A percentile compares a stretch with the other conserved stretches of the same genome.
These are phyloP conservation scores for Emericellopsis terricola DNA, from an alignment of 495 filamentous ascomycete genomes.

Conservation along the genomic window DNA sequence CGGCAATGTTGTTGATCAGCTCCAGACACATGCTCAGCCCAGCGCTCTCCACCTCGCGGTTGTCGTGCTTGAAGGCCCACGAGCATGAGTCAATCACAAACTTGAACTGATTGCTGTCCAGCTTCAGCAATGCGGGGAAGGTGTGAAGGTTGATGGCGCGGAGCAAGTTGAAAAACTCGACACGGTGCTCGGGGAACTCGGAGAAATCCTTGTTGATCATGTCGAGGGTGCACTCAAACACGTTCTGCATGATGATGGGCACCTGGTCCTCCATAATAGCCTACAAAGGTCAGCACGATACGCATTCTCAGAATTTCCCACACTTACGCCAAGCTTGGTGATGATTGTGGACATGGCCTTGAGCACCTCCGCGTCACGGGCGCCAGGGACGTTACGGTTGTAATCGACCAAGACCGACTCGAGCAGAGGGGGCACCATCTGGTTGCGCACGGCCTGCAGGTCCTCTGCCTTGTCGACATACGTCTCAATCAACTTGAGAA, in stretches of 20 bases:
- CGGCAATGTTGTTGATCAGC: conserved; percentile 91
- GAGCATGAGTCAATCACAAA: conserved; percentile 98
- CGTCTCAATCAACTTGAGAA: conserved; percentile 91
- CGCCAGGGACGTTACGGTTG: conserved; percentile 89
- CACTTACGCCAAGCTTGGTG: conserved; percentile 80
- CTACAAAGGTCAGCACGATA: too few relatives aligned
- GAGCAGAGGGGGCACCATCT: conserved; percentile 90
- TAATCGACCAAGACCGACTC: conserved; percentile 93
- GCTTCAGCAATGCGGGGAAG: conserved; percentile 83
- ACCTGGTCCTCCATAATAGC: conserved; percentile 96
- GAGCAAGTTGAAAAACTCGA: conserved; percentile 95
- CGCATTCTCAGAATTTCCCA: conserved; percentile 10
- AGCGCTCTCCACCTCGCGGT: conserved; percentile 90
- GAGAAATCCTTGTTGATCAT: conserved; percentile 99
- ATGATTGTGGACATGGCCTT: conserved; percentile 97
- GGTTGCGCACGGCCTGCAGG: conserved; percentile 74
- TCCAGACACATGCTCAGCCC: conserved; percentile 99
- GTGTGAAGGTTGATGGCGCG: conserved; percentile 92
- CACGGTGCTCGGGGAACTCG: conserved; percentile 93
- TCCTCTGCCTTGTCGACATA: conserved; percentile 98
- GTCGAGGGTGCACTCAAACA: conserved; percentile 94
- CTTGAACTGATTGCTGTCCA: conserved; percentile 92
- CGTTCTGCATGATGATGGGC: conserved; percentile 90
- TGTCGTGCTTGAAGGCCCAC: conserved; percentile 99
- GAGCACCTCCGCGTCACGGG: conserved; percentile 89